Evolutionary conservation across 495 filamentous ascomycete genomes (phyloP).

Genomic region (Penicillium odoratum): DNA sequence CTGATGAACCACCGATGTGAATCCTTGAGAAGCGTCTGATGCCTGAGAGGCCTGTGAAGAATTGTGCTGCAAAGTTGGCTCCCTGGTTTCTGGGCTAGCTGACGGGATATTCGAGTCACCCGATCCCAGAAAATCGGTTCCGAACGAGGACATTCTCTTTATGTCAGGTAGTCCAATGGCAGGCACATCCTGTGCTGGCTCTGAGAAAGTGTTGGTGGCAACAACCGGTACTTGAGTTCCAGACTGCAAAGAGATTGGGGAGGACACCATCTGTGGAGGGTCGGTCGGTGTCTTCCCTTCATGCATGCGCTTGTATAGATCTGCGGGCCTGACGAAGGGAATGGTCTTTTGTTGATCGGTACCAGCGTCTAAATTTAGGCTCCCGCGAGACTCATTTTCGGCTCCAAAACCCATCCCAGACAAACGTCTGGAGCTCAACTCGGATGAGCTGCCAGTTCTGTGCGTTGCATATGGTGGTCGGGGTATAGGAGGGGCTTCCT

Average conservation of each 20-base stretch:
- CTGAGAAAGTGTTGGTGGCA: slow-evolving; percentile 4
- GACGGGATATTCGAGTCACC: slow-evolving; percentile 18
- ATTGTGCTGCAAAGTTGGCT: slow-evolving; percentile 49
- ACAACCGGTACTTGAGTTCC: neutral
- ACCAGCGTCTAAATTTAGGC: slow-evolving; percentile 18
- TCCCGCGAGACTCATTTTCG: slow-evolving; percentile 15
- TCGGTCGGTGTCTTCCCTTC: slow-evolving; percentile 59
- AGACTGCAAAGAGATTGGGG: slow-evolving; percentile 1
- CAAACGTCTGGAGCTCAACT: slow-evolving; percentile 26
- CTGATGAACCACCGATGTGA: slow-evolving; percentile 67
- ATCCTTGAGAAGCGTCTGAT: slow-evolving; percentile 39
- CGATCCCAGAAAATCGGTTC: slow-evolving; percentile 39
- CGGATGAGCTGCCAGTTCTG: slow-evolving; percentile 34
- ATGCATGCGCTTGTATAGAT: slow-evolving; percentile 74
- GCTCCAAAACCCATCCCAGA: slow-evolving; percentile 17
- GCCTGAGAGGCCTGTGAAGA: slow-evolving; percentile 42
- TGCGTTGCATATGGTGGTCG: slow-evolving; percentile 35
- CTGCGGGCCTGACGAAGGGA: slow-evolving; percentile 71
- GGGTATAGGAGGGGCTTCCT: slow-evolving; percentile 40
- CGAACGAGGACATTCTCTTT: slow-evolving; percentile 65
- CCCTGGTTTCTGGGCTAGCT: slow-evolving; percentile 15
- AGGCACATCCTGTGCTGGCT: slow-evolving; percentile 16
- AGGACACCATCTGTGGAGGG: slow-evolving; percentile 25
- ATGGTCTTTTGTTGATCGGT: slow-evolving; percentile 44
- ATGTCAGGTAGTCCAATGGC: slow-evolving; percentile 57